Evolutionary conservation across 305 asterid species (phyloP).

Genomic region (Rubia peregrina): DNA sequence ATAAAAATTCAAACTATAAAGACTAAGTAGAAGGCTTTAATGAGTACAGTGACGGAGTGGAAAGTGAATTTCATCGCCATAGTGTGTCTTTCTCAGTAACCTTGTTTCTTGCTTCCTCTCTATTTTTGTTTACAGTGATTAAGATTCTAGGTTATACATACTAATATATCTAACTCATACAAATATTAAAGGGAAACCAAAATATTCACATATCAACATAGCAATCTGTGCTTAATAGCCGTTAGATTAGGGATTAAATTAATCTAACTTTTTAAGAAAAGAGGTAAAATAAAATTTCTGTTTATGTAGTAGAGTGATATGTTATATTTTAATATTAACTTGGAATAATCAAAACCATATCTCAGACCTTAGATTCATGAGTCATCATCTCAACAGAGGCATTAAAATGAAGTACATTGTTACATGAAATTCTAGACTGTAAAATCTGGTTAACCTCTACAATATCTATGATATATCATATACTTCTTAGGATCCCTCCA

Average conservation of each 20-base stretch:
- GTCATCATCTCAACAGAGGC: background rate
- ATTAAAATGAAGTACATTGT: background rate
- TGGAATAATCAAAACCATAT: conserved; percentile 7
- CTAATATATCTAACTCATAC: no score
- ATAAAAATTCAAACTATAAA: no score
- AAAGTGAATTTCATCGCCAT: background rate
- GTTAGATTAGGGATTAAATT: background rate
- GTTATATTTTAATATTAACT: background rate
- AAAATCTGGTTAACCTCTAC: background rate
- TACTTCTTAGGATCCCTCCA: background rate
- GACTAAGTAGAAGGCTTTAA: background rate
- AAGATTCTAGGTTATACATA: background rate
- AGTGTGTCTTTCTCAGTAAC: background rate
- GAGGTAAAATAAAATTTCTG: background rate
- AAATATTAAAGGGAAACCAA: background rate
- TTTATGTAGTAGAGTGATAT: background rate
- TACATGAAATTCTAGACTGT: background rate
- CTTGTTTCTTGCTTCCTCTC: background rate
- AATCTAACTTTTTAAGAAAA: background rate
- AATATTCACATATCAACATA: background rate
- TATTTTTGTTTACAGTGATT: background rate
- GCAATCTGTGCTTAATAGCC: background rate
- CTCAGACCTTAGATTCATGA: background rate
- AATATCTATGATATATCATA: background rate
- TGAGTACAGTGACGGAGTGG: background rate